Conservation (phyloP, 2,329 filamentous ascomycete species). For the Zasmidium angulare region DNA sequence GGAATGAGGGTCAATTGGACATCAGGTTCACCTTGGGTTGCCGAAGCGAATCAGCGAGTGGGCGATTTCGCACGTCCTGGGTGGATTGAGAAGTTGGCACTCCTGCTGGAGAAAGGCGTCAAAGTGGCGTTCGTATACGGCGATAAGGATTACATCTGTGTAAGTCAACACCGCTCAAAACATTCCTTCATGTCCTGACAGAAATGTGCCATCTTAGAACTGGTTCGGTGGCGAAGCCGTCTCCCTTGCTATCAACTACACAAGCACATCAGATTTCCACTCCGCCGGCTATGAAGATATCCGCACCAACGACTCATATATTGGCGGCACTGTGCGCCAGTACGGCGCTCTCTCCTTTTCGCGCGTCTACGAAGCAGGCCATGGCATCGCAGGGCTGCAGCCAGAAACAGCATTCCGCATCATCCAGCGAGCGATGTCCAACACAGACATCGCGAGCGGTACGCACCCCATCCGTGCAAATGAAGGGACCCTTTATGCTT, state of each 20-base stretch:
- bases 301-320: conserved; percentile 21
- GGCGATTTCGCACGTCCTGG: conserved; percentile 52
- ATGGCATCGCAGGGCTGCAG: conserved; percentile 49
- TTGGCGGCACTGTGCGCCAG: conserved; percentile 28
- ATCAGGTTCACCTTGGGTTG: conserved; percentile 37
- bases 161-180: conserved; percentile 1
- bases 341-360: conserved; percentile 33
- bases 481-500: conserved; percentile 1
- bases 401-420: conserved; percentile 51
- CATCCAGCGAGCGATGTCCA: conserved; percentile 48
- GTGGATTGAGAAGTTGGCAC: conserved; percentile 50
- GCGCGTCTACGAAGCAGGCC: conserved; percentile 34
- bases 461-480: neutral
- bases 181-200: no score
- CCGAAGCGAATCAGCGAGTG: conserved; percentile 41
- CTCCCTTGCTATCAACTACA: conserved; percentile 49
- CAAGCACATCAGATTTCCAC: conserved; percentile 43
- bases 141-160: conserved; percentile 54
- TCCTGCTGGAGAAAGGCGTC: conserved; percentile 56
- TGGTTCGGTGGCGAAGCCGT: conserved; percentile 58
- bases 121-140: conserved; percentile 58
- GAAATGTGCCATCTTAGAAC: conserved; percentile 32
- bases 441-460: conserved; percentile 48
- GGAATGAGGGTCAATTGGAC: conserved; percentile 60
- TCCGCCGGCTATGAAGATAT: conserved; percentile 45